phyloP scores from a whole-genome alignment of 495 filamentous ascomycete species.

The Mycothermus thermophilus region DNA sequence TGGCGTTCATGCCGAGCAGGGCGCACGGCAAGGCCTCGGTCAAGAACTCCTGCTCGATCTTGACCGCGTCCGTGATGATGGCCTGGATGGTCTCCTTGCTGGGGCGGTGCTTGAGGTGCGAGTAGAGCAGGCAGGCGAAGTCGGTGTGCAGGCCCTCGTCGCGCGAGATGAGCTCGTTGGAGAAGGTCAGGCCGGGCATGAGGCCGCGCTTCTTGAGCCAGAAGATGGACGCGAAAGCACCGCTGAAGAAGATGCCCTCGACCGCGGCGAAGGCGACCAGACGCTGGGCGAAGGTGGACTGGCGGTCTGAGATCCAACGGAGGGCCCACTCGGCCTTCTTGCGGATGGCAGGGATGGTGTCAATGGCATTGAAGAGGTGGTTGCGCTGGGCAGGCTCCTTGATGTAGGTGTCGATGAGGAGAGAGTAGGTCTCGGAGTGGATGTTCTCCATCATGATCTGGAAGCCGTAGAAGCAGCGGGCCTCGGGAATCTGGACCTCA shows the following conservation, averaged over 20 bases:
- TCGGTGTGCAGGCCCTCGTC: conserved; percentile 99
- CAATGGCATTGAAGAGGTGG: conserved; percentile 95
- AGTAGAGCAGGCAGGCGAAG: conserved; percentile 94
- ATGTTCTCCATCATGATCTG: conserved; percentile 99
- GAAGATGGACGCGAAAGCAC: conserved; percentile 98
- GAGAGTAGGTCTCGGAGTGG: conserved; percentile 98
- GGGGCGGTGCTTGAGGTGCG: conserved; percentile 83
- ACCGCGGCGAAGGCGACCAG: conserved; percentile 95
- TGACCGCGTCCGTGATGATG: conserved; percentile 87
- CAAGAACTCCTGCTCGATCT: conserved; percentile 94
- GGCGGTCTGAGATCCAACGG: conserved; percentile 80
- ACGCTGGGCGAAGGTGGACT: conserved; percentile 88
- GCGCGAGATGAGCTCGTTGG: conserved; percentile 98
- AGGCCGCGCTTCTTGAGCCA: conserved; percentile 99
- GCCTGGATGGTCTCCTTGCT: conserved; percentile 63
- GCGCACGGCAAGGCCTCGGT: conserved; percentile 85
- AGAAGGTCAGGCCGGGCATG: conserved; percentile 97
- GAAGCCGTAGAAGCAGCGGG: conserved; percentile 99
- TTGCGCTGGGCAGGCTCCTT: conserved; percentile 93
- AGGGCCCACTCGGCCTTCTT: conserved; percentile 99
- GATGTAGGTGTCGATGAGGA: conserved; percentile 99
- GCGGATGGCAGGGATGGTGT: conserved; percentile 86
- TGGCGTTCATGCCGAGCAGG: conserved; percentile 93
- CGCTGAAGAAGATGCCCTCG: conserved; percentile 99
- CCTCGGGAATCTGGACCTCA: conserved; percentile 94